Base-by-base conservation (phyloP, 768 basidiomycete species). In the Termitomyces sp. region DNA sequence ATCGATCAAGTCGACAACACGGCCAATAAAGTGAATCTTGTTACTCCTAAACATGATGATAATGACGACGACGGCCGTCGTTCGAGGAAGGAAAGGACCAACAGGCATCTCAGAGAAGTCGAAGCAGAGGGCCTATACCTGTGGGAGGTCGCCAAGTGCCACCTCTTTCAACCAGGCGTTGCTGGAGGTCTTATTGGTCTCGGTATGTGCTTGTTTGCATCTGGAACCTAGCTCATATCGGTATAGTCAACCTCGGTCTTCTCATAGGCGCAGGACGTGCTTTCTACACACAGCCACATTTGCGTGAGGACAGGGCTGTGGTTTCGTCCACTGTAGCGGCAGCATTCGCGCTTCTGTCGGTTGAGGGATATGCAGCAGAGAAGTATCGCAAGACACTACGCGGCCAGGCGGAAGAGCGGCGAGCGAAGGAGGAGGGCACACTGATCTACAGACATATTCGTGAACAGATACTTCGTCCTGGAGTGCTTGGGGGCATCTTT, bases 131-230 rank as follows among this genome's bases (percentile, higher is more conserved):
- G 81, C 34, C 69, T 74, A 56, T 79, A 86, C 59, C 66, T 85
- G 11, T 87, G 83, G 82, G 73, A 79, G 9, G 64, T 77, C 31
- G 71, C 81, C 4, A 86, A 84, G 64, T 73, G 81, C 34, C 78
- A 81, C 65, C 66, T 91, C 31, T 74, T 91, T 61, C 80, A 83
- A 34, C 89, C 90, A 14, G 84, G 84, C 31, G 83, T 89, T 55
- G 86, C 86, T 10, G 88, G 91, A 32, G 90, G 91, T 47, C 74
- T 91, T 34, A 66, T 92, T 62, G 89, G 89, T 47, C 70, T 92
- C 49, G 79, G 90, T 89, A 64, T 17, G 82, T 76, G 8, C 32
- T 36, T 40, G 20, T 38, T 34, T 56, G 11, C 59, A 56, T 40
- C n/a, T 15, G 37, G 31, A 20, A 32, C 25, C 36, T 12, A 40